Conservation (phyloP, 345 rosid species). For the Noccaea bulbosa region DNA sequence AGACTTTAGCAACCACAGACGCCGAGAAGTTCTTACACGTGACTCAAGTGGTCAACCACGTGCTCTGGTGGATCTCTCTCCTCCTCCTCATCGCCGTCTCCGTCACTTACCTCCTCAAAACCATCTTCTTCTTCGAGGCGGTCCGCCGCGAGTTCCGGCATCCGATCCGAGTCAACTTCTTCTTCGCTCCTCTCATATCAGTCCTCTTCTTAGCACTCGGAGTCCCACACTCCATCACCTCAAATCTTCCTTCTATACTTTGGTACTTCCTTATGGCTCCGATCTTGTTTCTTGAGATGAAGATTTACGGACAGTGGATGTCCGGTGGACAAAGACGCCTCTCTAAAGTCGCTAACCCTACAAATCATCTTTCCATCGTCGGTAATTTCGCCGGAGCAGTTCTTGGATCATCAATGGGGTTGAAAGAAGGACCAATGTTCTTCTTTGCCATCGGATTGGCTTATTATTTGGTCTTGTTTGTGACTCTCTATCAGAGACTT, state of each 20-base stretch:
- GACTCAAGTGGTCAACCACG: constrained; percentile 47
- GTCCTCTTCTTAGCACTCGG: constrained; percentile 81
- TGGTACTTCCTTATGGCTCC: constrained; percentile 94
- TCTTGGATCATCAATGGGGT: constrained; percentile 88
- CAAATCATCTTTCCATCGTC: constrained; percentile 79
- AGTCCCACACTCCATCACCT: constrained; percentile 58
- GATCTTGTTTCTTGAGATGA: constrained; percentile 69
- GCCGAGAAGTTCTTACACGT: constrained; percentile 77
- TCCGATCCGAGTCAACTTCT: constrained; percentile 88
- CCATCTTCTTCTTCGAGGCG: constrained; percentile 76
- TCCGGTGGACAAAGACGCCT: constrained; percentile 88
- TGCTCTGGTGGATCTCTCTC: constrained; percentile 73
- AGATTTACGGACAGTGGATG: constrained; percentile 98
- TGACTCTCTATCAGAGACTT: constrained; percentile 90
- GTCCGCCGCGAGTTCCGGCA: constrained; percentile 87
- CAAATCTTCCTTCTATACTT: constrained; percentile 50
- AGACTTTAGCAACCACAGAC: constrained; percentile 62
- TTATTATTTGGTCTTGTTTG: constrained; percentile 82
- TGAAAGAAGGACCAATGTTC: constrained; percentile 90
- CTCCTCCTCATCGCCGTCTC: constrained; percentile 55
- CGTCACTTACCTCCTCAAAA: constrained; percentile 62
- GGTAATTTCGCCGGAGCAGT: constrained; percentile 94
- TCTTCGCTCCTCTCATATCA: constrained; percentile 91
- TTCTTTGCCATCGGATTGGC: constrained; percentile 88
- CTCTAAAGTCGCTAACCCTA: constrained; percentile 91